Conservation (phyloP, 371 early-diverging fungal species). For the Mucor indicus region DNA sequence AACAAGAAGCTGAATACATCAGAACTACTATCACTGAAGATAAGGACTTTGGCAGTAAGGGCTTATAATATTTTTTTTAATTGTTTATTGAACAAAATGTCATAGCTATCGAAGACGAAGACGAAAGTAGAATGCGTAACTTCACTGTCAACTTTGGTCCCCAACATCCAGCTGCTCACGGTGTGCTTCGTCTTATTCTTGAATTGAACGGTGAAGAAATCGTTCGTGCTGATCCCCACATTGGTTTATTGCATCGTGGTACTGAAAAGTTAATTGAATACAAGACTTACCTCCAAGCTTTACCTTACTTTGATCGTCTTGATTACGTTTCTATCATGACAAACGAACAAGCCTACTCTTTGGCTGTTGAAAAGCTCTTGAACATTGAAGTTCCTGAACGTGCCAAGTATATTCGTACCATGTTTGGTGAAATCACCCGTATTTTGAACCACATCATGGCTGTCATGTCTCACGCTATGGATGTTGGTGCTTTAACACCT, state of each 20-base stretch:
- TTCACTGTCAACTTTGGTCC: constrained; percentile 98
- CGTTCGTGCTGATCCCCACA: constrained; percentile 93
- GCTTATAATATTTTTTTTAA: neutral
- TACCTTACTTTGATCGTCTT: constrained; percentile 97
- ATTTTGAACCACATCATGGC: constrained; percentile 98
- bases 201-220: constrained; percentile 94
- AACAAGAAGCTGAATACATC: constrained; percentile 22
- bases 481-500: constrained; percentile 96
- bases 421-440: constrained; percentile 97
- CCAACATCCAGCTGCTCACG: constrained; percentile 99
- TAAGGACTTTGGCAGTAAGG: constrained; percentile 38
- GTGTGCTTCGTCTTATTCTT: constrained; percentile 95
- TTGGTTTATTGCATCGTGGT: constrained; percentile 96
- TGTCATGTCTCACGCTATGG: constrained; percentile 93
- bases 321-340: constrained; percentile 99
- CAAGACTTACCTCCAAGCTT: constrained; percentile 94
- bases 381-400: constrained; percentile 95
- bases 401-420: constrained; percentile 94
- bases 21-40: constrained; percentile 47
- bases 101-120: constrained; percentile 43
- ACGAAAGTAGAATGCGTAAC: constrained; percentile 62
- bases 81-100: neutral
- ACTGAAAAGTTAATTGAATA: constrained; percentile 98
- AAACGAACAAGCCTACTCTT: constrained; percentile 91
- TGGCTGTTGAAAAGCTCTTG: constrained; percentile 95